phyloP scores from a whole-genome alignment of 2,329 filamentous ascomycete genomes.

The Chaetothyriales sp. region DNA sequence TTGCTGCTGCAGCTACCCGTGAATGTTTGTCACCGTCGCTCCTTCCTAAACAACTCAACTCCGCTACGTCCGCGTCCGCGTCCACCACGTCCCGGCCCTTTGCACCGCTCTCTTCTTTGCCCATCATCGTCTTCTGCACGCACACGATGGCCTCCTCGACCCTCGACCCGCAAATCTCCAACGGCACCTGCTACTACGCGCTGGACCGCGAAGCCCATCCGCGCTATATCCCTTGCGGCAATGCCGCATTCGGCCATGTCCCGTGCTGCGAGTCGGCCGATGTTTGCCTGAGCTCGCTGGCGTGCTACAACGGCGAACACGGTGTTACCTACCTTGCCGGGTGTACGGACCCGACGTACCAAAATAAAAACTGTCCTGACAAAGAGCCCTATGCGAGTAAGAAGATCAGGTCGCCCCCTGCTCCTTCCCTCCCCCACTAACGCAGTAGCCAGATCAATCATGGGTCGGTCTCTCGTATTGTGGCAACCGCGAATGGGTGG shows the following conservation, averaged over 20 bases:
- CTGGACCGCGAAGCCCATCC: slow-evolving; percentile 8
- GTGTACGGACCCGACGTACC: slow-evolving; percentile 15
- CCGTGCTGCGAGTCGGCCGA: slow-evolving; percentile 15
- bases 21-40: not conserved
- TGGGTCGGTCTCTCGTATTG: slow-evolving; percentile 17
- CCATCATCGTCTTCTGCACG: not conserved
- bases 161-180: slow-evolving; percentile 15
- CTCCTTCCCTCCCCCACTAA: not conserved
- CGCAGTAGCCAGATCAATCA: slow-evolving; percentile 3
- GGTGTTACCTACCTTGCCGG: slow-evolving; percentile 17
- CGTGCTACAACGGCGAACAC: slow-evolving; percentile 16
- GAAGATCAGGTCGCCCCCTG: slow-evolving; percentile 2
- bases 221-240: slow-evolving; percentile 17
- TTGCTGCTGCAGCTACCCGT: not conserved
- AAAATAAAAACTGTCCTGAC: slow-evolving; percentile 12
- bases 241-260: slow-evolving; percentile 12
- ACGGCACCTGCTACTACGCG: slow-evolving; percentile 16
- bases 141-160: slow-evolving; percentile 3
- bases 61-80: not conserved
- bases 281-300: slow-evolving; percentile 13
- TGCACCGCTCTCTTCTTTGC: not conserved
- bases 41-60: not conserved
- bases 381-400: slow-evolving; percentile 5
- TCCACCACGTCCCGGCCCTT: not conserved
- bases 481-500: slow-evolving; percentile 12